Percentiles rank a stretch among this genome's conserved stretches.
Conservation (phyloP, 768 basidiomycete species). For the Leccinum broughii region DNA sequence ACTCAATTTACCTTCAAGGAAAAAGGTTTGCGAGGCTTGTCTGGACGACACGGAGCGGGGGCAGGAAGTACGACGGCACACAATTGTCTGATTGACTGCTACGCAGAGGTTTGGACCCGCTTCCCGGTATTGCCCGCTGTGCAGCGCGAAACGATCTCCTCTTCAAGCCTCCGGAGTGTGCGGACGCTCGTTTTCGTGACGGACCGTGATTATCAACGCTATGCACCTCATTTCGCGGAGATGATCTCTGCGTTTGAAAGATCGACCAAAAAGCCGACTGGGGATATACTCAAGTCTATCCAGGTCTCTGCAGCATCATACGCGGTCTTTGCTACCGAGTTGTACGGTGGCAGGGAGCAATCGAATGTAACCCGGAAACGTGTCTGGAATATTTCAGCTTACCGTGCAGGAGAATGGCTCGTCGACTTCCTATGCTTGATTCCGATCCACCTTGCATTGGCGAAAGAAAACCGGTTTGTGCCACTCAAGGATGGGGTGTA, state of each 20-base stretch:
- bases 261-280: constrained; percentile 52
- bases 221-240: constrained; percentile 44
- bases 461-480: constrained; percentile 58
- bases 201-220: constrained; percentile 36
- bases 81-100: constrained; percentile 55
- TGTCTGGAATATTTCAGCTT: constrained; percentile 37
- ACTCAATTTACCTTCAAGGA: constrained; percentile 59
- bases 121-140: constrained; percentile 59
- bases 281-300: constrained; percentile 42
- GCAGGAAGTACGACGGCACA: constrained; percentile 32
- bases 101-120: constrained; percentile 58
- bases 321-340: constrained; percentile 24
- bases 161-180: constrained; percentile 32
- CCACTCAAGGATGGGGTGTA: constrained; percentile 60
- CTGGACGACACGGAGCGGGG: constrained; percentile 9
- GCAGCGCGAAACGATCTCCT: constrained; percentile 43
- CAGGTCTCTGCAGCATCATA: constrained; percentile 35
- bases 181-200: constrained; percentile 47
- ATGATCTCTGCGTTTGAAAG: constrained; percentile 49
- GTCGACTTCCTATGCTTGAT: constrained; percentile 61
- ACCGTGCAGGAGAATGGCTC: constrained; percentile 59
- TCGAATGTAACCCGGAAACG: neutral
- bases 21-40: constrained; percentile 30
- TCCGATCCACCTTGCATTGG: constrained; percentile 62
- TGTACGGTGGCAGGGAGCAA: constrained; percentile 1